A percentile compares a stretch with the other conserved stretches of the same genome.
phyloP scores from a whole-genome alignment of 148 eudicot genomes.

The Camellia sinensis region DNA sequence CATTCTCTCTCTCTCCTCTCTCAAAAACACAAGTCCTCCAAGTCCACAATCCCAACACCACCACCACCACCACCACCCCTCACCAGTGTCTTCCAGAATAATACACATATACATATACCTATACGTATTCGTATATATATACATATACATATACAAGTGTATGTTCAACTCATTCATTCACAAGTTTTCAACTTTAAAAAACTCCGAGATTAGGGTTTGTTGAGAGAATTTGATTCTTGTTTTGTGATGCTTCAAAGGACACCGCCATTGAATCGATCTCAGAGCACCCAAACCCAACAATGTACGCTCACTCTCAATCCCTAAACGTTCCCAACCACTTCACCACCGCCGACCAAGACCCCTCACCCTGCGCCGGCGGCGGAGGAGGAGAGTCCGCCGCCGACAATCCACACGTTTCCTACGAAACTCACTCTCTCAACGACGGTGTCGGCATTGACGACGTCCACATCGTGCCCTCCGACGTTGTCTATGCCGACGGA shows the following conservation, averaged over 20 bases:
- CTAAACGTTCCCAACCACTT: slow-evolving; percentile 24
- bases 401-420: slow-evolving; percentile 22
- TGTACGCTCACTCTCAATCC: slow-evolving; percentile 33
- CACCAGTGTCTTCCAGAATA: not conserved
- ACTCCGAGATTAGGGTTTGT: slow-evolving; percentile 1
- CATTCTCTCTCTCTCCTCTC: not conserved
- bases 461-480: slow-evolving; percentile 23
- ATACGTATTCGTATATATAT: not conserved
- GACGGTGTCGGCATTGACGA: slow-evolving; percentile 34
- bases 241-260: slow-evolving; percentile 13
- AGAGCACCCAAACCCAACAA: slow-evolving; percentile 10
- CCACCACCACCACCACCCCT: not conserved
- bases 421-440: slow-evolving; percentile 22
- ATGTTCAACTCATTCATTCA: not conserved
- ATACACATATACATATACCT: too few species aligned
- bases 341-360: slow-evolving; percentile 20
- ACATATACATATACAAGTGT: not conserved
- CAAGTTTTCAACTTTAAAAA: not conserved
- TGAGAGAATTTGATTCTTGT: not conserved
- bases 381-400: slow-evolving; percentile 25
- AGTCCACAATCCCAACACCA: not conserved
- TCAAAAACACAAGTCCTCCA: not conserved
- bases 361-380: slow-evolving; percentile 20
- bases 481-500: slow-evolving; percentile 18
- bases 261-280: slow-evolving; percentile 12